Evolutionary conservation across 441 rosid genomes (phyloP).

Genomic region (Gossypium gossypioides): DNA sequence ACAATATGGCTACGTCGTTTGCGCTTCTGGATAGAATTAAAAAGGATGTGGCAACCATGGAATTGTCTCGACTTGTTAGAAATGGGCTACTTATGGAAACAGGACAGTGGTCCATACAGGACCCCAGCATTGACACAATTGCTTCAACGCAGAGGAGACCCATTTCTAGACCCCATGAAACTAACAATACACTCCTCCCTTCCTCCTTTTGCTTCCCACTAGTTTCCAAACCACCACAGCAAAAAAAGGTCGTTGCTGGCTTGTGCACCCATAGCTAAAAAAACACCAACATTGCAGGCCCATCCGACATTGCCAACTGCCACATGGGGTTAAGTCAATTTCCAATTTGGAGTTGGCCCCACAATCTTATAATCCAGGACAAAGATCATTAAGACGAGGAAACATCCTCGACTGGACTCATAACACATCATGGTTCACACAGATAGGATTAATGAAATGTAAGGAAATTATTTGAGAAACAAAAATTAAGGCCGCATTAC

Average conservation of each 20-base stretch:
- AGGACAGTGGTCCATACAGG: neutral
- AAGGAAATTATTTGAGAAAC: no score
- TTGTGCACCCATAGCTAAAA: neutral
- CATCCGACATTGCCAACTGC: neutral
- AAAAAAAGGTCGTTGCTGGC: neutral
- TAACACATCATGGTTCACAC: no score
- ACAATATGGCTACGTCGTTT: neutral
- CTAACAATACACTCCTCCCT: neutral
- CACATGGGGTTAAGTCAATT: neutral
- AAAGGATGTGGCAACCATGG: slow-evolving; percentile 3
- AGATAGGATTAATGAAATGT: no score
- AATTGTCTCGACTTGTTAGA: neutral
- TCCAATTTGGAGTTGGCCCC: neutral
- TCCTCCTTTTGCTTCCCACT: neutral
- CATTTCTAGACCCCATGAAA: slow-evolving; percentile 3
- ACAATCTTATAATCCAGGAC: neutral
- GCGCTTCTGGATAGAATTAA: neutral
- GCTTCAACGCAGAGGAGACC: neutral
- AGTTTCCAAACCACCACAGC: neutral
- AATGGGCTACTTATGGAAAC: neutral
- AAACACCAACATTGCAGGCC: neutral
- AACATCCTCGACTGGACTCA: neutral
- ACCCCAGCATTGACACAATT: neutral
- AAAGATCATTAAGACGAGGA: neutral
- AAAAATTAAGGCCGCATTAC: slow-evolving; percentile 9